These are phyloP conservation scores for Cudoniella acicularis DNA, from an alignment of 495 filamentous ascomycete species.

Conservation along the genomic window DNA sequence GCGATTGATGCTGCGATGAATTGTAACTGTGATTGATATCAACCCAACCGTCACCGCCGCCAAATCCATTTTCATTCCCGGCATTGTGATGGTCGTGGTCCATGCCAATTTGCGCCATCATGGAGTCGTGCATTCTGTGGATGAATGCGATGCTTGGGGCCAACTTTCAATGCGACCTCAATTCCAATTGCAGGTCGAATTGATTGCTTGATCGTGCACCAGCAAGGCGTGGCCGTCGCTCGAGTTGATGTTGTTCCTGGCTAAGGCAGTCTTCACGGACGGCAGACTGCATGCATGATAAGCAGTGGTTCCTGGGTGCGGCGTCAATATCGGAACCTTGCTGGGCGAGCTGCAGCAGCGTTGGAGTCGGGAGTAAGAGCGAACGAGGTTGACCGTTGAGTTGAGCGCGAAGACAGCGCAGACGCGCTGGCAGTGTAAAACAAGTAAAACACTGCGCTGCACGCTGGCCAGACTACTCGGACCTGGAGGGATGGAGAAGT, in stretches of 20 bases:
- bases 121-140: conserved; percentile 28
- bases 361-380: conserved; percentile 15
- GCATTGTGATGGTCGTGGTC: conserved; percentile 26
- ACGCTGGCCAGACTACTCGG: not conserved
- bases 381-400: conserved; percentile 11
- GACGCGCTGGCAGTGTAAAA: conserved; percentile 21
- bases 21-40: conserved; percentile 25
- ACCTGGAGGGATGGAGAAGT: not conserved
- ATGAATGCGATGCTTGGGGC: not conserved
- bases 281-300: conserved; percentile 32
- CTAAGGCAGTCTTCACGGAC: conserved; percentile 29
- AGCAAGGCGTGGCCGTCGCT: conserved; percentile 8
- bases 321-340: conserved; percentile 28
- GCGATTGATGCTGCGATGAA: conserved; percentile 30
- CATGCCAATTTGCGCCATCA: conserved; percentile 29
- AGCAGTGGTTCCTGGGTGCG: conserved; percentile 27
- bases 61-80: conserved; percentile 20
- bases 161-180: conserved; percentile 11
- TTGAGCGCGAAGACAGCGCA: conserved; percentile 16
- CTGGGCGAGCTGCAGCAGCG: conserved; percentile 19
- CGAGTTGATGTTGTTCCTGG: conserved; percentile 26
- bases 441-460: conserved; percentile 10
- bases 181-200: conserved; percentile 10
- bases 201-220: conserved; percentile 1
- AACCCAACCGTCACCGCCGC: conserved; percentile 24